Evolutionary conservation across 495 filamentous ascomycete genomes (phyloP), one percentile per base, ranked within the genome.

Genomic region (Trichodelitschia bisporula): DNA sequence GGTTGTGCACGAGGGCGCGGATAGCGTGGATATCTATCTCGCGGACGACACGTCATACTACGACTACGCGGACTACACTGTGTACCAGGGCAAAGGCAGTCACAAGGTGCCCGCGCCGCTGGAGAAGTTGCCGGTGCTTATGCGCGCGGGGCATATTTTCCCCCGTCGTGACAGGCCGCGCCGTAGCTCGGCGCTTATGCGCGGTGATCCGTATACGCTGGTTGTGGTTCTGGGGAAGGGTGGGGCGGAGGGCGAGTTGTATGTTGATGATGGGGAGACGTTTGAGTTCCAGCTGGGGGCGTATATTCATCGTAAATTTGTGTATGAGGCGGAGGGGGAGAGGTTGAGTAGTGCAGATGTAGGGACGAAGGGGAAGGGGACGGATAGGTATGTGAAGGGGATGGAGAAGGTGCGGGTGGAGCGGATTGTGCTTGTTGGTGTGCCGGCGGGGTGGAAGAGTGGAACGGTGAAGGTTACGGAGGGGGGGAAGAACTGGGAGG

Each of bases 211-310:
- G 4, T 91, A 90, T 51, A 95, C 86, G 5, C 62, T 97, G 2
- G 67, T 95, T 21, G 56, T 95, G 3, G 64, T 69, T 1, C 53
- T 91, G n/a, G 55, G 64, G 39, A 66, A 69, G 42, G 69, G 69
- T 26, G 60, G 65, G 31, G 82, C 86, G 0, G 68, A 76, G 30
- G 86, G 86, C 17, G 66, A 67, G 3, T 53, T 97, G 17, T 97
- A 95, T 41, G 55, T 89, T 29, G 86, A 95, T 42, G 86, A 97
- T 40, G 89, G 86, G 16, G 82, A 92, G 54, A 77, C 73, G 0
- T 95, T 77, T 36, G 76, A 91, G 24, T 86, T 77, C 46, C 52
- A 90, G 47, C 55, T 64, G 29, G 86, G 84, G 9, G 77, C 71
- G 18, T 90, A 73, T 47, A 77, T 93, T 36, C 74, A 90, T 51